Percentiles rank a stretch among this genome's conserved stretches.
These are phyloP conservation scores for Quercus berberidifolia DNA, from an alignment of 306 rosid species.

Conservation along the genomic window DNA sequence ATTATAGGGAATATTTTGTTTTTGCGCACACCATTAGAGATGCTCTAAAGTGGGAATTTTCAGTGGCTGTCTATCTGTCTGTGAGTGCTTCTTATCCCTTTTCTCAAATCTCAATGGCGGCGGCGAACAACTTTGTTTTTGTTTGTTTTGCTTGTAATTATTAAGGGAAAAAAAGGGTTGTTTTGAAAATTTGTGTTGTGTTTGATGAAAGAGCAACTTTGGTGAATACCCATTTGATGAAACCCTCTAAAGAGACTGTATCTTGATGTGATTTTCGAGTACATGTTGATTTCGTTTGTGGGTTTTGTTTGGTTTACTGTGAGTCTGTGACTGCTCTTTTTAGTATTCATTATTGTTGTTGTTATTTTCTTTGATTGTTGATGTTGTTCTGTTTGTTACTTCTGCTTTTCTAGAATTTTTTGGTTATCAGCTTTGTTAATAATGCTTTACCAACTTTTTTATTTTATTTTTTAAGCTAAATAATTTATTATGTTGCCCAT, in stretches of 20 bases:
- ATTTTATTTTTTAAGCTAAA: background rate
- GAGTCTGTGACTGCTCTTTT: background rate
- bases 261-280: background rate
- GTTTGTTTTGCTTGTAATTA: background rate
- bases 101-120: background rate
- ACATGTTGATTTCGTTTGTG: background rate
- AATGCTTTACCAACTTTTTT: constrained; percentile 3
- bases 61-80: background rate
- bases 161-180: background rate
- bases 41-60: background rate
- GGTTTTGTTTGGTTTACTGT: constrained; percentile 2
- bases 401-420: background rate
- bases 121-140: background rate
- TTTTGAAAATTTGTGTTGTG: background rate
- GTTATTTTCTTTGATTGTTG: background rate
- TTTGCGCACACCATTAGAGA: too few relatives aligned
- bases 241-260: background rate
- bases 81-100: constrained; percentile 20
- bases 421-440: background rate
- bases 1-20: too few relatives aligned
- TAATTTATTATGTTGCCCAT: background rate
- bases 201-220: background rate
- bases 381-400: background rate
- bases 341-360: background rate
- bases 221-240: background rate